phyloP scores from a whole-genome alignment of 305 asterid genomes.

The Rubia occidens region DNA sequence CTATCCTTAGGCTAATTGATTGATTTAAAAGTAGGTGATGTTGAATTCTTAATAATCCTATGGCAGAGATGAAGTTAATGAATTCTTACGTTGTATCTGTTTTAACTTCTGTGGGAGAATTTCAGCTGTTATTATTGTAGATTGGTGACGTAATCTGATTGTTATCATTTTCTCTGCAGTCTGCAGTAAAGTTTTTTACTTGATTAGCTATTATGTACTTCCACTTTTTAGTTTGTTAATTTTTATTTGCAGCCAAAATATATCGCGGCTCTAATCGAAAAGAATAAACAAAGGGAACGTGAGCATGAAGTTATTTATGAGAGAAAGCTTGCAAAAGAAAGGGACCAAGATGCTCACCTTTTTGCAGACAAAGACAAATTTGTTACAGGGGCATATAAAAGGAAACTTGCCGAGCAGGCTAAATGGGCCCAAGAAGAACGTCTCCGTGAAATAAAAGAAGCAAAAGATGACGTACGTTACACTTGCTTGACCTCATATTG shows the following conservation, averaged over 20 bases:
- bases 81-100: background rate
- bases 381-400: constrained; percentile 79
- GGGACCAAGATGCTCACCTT: constrained; percentile 71
- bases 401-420: constrained; percentile 81
- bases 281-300: constrained; percentile 73
- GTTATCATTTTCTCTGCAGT: background rate
- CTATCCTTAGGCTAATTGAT: background rate
- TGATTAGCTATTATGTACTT: background rate
- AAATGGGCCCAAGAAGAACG: constrained; percentile 88
- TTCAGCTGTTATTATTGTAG: background rate
- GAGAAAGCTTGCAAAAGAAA: constrained; percentile 86
- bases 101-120: background rate
- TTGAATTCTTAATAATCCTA: background rate
- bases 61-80: background rate
- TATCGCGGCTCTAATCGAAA: constrained; percentile 48
- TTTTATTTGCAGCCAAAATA: constrained; percentile 56
- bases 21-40: background rate
- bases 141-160: background rate
- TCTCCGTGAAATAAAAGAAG: constrained; percentile 67
- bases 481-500: constrained; percentile 9
- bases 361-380: constrained; percentile 73
- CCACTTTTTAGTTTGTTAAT: background rate
- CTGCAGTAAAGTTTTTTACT: background rate
- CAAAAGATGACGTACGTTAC: constrained; percentile 67
- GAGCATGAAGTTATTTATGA: constrained; percentile 75